Percentiles rank a stretch among this genome's conserved stretches.
phyloP scores from a whole-genome alignment of 495 filamentous ascomycete genomes.

The Penicillium tannophilum region DNA sequence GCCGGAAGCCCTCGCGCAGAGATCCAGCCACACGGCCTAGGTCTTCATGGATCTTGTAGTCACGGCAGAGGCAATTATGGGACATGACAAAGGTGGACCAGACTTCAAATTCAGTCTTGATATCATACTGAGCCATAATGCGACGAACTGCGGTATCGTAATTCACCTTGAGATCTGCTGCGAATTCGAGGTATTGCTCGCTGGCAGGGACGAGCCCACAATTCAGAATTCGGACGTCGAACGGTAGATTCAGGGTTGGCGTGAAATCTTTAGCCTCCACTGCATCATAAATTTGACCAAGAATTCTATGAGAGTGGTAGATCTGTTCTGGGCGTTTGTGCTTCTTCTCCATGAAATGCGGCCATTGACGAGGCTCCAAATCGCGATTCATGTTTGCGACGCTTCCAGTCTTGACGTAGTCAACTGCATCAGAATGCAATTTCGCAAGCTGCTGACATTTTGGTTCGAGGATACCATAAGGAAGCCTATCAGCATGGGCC shows the following conservation, averaged over 20 bases:
- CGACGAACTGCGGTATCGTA: constrained; percentile 79
- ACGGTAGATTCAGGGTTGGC: constrained; percentile 67
- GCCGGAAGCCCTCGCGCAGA: constrained; percentile 68
- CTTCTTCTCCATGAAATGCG: constrained; percentile 90
- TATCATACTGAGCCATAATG: constrained; percentile 83
- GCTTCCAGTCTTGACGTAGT: constrained; percentile 88
- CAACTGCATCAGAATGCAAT: constrained; percentile 88
- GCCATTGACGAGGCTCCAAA: constrained; percentile 64
- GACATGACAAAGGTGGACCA: constrained; percentile 82
- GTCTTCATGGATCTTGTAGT: constrained; percentile 87
- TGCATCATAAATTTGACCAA: constrained; percentile 82
- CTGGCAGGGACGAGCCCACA: constrained; percentile 53
- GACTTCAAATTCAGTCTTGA: constrained; percentile 88
- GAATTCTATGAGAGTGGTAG: constrained; percentile 70
- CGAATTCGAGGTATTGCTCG: constrained; percentile 56
- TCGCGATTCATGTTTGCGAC: constrained; percentile 66
- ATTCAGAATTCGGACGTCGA: constrained; percentile 76
- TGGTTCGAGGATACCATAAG: constrained; percentile 63
- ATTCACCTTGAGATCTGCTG: constrained; percentile 65
- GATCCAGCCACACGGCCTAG: constrained; percentile 64
- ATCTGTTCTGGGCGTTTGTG: constrained; percentile 47
- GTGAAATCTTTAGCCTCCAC: constrained; percentile 68
- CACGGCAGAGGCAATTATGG: constrained; percentile 63
- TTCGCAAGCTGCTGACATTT: constrained; percentile 77
- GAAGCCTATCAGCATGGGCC: constrained; percentile 68